These are phyloP conservation scores for Lagenidium giganteum DNA, from an alignment of 352 stramenopile genomes.

Conservation along the genomic window DNA sequence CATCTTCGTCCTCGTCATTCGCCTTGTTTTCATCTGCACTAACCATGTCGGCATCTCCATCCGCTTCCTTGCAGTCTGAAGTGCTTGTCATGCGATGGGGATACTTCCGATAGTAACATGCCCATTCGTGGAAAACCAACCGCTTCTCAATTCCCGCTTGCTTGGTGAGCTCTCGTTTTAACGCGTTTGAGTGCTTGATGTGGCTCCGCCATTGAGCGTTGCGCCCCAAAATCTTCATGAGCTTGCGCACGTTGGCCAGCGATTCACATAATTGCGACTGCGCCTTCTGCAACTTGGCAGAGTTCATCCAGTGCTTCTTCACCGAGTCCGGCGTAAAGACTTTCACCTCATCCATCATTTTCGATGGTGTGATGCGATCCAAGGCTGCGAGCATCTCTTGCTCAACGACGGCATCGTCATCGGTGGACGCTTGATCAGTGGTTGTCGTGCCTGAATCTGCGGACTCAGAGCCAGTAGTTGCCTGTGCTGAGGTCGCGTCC, in stretches of 20 bases:
- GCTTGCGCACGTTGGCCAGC: conserved; percentile 30
- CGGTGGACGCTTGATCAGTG: background rate
- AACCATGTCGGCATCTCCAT: background rate
- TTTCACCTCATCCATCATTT: conserved; percentile 35
- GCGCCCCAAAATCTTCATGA: conserved; percentile 57
- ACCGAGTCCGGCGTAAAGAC: conserved; percentile 28
- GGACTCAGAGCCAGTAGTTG: too few species aligned
- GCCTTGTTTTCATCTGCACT: background rate
- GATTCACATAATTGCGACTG: conserved; percentile 40
- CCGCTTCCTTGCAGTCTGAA: background rate
- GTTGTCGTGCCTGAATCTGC: too few species aligned
- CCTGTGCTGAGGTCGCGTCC: too few species aligned
- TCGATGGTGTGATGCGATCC: conserved; percentile 32
- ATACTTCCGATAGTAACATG: conserved; percentile 44
- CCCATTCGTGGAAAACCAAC: conserved; percentile 59
- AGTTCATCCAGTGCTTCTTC: conserved; percentile 24
- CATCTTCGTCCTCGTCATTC: background rate
- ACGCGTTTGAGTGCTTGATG: conserved; percentile 51
- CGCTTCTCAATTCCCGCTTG: conserved; percentile 50
- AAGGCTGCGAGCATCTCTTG: conserved; percentile 28
- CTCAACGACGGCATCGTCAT: too few species aligned
- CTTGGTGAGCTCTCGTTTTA: conserved; percentile 51
- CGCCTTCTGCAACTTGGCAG: conserved; percentile 18
- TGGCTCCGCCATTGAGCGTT: conserved; percentile 56
- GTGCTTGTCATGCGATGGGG: conserved; percentile 6